A percentile compares a stretch with the other conserved stretches of the same genome.
Conservation (phyloP, 2,329 filamentous ascomycete species). For the Talaromyces funiculosus region DNA sequence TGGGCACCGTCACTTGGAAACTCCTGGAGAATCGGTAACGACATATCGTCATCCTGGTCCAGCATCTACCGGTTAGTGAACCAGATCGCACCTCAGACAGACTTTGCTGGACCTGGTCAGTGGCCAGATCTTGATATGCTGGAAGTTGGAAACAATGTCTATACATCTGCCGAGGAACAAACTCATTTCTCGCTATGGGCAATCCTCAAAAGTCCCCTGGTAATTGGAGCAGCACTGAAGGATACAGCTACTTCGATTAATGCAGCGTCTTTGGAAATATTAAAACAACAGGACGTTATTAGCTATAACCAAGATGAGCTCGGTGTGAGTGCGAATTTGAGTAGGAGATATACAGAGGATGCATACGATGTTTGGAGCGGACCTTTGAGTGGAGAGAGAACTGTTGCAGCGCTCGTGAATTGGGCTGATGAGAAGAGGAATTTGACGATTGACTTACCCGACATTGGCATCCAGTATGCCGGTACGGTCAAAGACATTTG, state of each 20-base stretch:
- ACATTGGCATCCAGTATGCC: conserved; percentile 39
- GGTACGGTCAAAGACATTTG: conserved; percentile 27
- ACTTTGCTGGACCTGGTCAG: conserved; percentile 42
- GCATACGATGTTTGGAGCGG: conserved; percentile 51
- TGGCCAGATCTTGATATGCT: conserved; percentile 53
- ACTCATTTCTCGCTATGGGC: conserved; percentile 52
- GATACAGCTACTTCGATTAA: conserved; percentile 30
- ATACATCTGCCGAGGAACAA: conserved; percentile 45
- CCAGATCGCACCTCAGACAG: conserved; percentile 45
- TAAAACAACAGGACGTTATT: conserved; percentile 51
- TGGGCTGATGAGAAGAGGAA: conserved; percentile 44
- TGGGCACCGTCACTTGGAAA: conserved; percentile 47
- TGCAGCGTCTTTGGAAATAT: conserved; percentile 37
- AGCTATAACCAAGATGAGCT: conserved; percentile 55
- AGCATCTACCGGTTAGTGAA: conserved; percentile 50
- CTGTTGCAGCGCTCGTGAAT: conserved; percentile 46
- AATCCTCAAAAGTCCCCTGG: conserved; percentile 48
- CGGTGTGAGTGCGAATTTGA: conserved; percentile 47
- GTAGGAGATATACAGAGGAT: conserved; percentile 44
- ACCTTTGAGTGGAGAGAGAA: conserved; percentile 39
- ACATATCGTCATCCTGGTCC: conserved; percentile 49
- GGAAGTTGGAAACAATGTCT: conserved; percentile 44
- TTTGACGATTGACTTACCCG: conserved; percentile 40
- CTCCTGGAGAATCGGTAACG: conserved; percentile 50
- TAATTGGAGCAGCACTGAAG: conserved; percentile 44